A percentile compares a stretch with the other conserved stretches of the same genome.
Evolutionary conservation across 169 alveolate species (phyloP).

Genomic region (Eimeria maxima): DNA sequence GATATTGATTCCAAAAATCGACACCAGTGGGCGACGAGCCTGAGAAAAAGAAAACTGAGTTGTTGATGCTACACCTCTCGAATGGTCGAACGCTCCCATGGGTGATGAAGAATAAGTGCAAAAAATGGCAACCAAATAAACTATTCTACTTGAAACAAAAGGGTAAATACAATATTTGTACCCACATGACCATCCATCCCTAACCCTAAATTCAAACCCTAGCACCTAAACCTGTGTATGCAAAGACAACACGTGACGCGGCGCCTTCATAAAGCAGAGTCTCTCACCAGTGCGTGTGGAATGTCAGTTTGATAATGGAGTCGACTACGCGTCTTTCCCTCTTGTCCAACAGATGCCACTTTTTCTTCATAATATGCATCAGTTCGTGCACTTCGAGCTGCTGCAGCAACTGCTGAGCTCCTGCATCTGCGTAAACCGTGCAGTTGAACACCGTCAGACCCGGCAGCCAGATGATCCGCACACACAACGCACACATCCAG

Average conservation of each 20-base stretch:
- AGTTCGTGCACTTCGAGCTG: not conserved
- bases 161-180: not conserved
- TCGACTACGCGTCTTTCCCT: not conserved
- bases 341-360: slow-evolving; percentile 16
- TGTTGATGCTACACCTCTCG: not conserved
- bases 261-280: not conserved
- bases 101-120: not conserved
- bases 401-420: slow-evolving; percentile 35
- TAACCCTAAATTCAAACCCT: not conserved
- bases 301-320: slow-evolving; percentile 21
- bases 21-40: slow-evolving; percentile 66
- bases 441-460: not conserved
- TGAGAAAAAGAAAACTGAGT: not conserved
- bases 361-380: not conserved
- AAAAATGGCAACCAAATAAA: not conserved
- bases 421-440: not conserved
- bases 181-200: not conserved
- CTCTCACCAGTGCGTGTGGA: slow-evolving; percentile 29
- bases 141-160: not conserved
- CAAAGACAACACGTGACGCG: not conserved
- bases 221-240: not conserved
- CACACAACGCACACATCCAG: not conserved
- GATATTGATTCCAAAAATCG: slow-evolving; percentile 1
- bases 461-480: not conserved
- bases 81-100: not conserved